phyloP scores from a whole-genome alignment of 768 basidiomycete genomes.

The Leccinum incarnatum region DNA sequence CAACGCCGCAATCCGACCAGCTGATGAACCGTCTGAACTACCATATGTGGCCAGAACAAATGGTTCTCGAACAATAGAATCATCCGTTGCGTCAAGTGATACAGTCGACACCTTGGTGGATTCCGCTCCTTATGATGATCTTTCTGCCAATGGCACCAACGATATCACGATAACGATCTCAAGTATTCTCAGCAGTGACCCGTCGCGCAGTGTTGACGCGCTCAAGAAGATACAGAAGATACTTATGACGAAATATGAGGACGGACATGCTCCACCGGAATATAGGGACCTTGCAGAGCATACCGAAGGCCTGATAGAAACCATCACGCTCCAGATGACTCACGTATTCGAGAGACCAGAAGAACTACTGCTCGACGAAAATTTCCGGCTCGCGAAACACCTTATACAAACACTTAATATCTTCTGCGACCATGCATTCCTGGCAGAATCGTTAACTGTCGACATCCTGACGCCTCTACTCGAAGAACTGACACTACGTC shows the following conservation, averaged over 20 bases:
- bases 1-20: conserved; percentile 20
- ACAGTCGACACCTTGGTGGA: conserved; percentile 36
- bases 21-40: conserved; percentile 32
- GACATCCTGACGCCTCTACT: conserved; percentile 83
- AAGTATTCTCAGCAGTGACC: conserved; percentile 85
- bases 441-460: conserved; percentile 85
- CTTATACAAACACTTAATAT: conserved; percentile 94
- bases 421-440: conserved; percentile 85
- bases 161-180: conserved; percentile 83
- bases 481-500: conserved; percentile 85
- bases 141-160: conserved; percentile 32
- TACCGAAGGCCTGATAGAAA: conserved; percentile 83
- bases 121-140: conserved; percentile 24
- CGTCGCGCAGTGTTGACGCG: conserved; percentile 83
- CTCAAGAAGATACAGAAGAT: conserved; percentile 91
- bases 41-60: conserved; percentile 25
- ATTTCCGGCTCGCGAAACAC: conserved; percentile 94
- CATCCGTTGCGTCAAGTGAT: conserved; percentile 20
- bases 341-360: conserved; percentile 85
- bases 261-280: conserved; percentile 61
- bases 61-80: conserved; percentile 13
- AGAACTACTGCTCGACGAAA: conserved; percentile 68
- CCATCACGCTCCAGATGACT: conserved; percentile 87
- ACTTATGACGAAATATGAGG: conserved; percentile 71
- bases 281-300: conserved; percentile 80